These are phyloP conservation scores for Termitomyces sp. DNA, from an alignment of 768 basidiomycete species.

Conservation along the genomic window DNA sequence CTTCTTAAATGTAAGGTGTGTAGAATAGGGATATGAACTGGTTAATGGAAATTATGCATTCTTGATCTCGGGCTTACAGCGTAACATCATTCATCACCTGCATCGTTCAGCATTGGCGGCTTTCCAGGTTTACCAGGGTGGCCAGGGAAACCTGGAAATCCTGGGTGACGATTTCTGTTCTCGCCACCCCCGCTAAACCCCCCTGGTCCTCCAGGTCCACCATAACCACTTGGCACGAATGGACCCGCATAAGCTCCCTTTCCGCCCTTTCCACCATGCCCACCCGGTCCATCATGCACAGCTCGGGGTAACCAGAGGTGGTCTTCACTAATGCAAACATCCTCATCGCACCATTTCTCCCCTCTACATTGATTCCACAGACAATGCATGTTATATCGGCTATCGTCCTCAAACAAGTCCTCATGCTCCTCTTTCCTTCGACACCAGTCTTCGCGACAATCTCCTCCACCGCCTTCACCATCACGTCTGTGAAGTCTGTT, in stretches of 20 bases:
- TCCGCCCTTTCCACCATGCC: conserved; percentile 7
- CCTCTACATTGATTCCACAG: not conserved
- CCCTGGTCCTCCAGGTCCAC: conserved; percentile 9
- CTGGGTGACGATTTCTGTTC: conserved; percentile 3
- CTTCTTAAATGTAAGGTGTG: not conserved
- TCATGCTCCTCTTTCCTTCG: not conserved
- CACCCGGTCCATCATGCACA: conserved; percentile 1
- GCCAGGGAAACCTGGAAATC: conserved; percentile 11
- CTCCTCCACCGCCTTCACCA: not conserved
- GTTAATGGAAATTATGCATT: not conserved
- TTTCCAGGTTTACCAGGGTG: conserved; percentile 5
- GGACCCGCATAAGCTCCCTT: conserved; percentile 1
- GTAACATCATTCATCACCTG: not conserved
- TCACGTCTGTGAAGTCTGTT: not conserved
- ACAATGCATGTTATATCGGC: not conserved
- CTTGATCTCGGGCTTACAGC: not conserved
- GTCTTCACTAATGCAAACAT: not conserved
- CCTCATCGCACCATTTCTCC: not conserved
- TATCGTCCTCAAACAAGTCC: not conserved
- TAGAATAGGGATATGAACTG: not conserved
- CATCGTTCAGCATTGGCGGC: not conserved
- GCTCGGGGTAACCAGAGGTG: not conserved
- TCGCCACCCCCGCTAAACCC: conserved; percentile 3
- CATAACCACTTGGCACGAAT: conserved; percentile 2
- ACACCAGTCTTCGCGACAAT: not conserved